A percentile compares a stretch with the other conserved stretches of the same genome.
phyloP scores from a whole-genome alignment of 257 asterid genomes.

The Solanum peruvianum region DNA sequence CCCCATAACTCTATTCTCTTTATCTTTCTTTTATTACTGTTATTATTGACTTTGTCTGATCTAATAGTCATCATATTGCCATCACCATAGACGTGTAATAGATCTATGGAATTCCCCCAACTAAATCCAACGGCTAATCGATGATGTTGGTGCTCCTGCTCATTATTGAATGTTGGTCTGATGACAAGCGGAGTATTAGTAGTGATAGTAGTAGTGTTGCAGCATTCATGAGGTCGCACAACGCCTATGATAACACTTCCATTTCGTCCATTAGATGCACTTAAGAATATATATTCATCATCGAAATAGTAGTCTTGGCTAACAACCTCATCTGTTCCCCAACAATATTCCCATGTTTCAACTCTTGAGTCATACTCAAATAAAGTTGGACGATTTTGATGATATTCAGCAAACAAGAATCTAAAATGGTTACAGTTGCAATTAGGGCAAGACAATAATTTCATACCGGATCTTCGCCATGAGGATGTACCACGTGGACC shows the following conservation, averaged over 20 bases:
- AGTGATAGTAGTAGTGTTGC: neutral
- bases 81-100: constrained; percentile 30
- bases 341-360: neutral
- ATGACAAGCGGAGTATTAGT: constrained; percentile 4
- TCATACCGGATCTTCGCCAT: constrained; percentile 38
- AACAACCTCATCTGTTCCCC: neutral
- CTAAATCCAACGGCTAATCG: constrained; percentile 9
- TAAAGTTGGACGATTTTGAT: constrained; percentile 6
- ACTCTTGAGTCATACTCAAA: constrained; percentile 21
- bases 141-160: neutral
- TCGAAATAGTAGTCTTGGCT: neutral
- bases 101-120: constrained; percentile 8
- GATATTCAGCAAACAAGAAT: constrained; percentile 24
- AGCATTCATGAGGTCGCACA: neutral
- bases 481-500: constrained; percentile 40
- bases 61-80: constrained; percentile 21
- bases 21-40: constrained; percentile 3
- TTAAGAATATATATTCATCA: constrained; percentile 4
- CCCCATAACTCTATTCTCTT: constrained; percentile 25
- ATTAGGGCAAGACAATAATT: constrained; percentile 13
- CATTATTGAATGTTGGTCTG: constrained; percentile 12
- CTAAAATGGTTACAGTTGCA: constrained; percentile 3
- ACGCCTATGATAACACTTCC: constrained; percentile 19
- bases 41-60: neutral
- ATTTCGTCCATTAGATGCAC: constrained; percentile 18